Base-by-base conservation (phyloP, 225 moss, liverwort and hornwort species). In the Marchantia polymorpha region DNA sequence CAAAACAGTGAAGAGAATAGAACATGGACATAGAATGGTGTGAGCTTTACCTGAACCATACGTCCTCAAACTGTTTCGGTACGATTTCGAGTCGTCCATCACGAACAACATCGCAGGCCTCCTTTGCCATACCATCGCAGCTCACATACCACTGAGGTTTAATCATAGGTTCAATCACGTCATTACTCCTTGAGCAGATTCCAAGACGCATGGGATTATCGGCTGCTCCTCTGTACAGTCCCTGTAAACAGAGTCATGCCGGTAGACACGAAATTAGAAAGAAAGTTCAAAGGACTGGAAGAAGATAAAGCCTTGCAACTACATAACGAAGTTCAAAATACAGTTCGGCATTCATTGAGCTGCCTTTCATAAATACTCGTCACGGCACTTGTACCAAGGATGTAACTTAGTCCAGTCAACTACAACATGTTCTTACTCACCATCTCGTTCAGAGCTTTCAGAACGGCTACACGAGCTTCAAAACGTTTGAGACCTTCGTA, bases 91-190 rank as follows among this genome's bases (percentile, higher is more conserved):
- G 85, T 69, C 84, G 87, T 54, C 92, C 91, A 85, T 89, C 87
- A 15, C 81, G 91, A 65, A 92, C 92, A 74, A 81, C 90, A 76
- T 86, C 84, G 78, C 94, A 92, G 31, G 91, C 96, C 73, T 92
- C 96, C 79, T 88, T 87, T 7, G 94, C 96, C 91, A 94, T 91
- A 67, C 83, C 90, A 69, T 89, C 86, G 81, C 92, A 91, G 77
- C 87, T 85, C 27, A 96, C 91, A 81, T 90, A 97, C 94, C 94
- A 97, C 81, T 97, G 96, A 50, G 96, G 96, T 83, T 97, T 97
- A 10, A 93, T 90, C 90, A 94, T 88, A 64, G 96, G 96, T 85
- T 97, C 94, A 56, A 97, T 87, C 64, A 97, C 91, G 81, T 94
- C 94, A 76, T 85, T 82, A 65, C 92, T 92, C 88, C 96, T 92